phyloP scores from a whole-genome alignment of 2,329 filamentous ascomycete species.

The Aspergillus latus region DNA sequence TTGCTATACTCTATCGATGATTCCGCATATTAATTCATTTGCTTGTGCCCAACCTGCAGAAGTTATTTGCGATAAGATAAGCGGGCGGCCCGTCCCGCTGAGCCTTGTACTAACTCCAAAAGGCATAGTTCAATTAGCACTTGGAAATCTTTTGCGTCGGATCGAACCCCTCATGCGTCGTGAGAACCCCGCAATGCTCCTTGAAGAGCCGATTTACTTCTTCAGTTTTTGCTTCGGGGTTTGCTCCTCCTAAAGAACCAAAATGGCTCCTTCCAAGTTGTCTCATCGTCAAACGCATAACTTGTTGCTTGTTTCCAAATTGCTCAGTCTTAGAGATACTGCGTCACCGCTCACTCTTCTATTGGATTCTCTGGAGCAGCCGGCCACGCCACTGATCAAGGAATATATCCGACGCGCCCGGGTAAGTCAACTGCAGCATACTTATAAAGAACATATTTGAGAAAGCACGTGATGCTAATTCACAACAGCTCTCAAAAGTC shows the following conservation, averaged over 20 bases:
- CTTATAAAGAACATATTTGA: too few species aligned
- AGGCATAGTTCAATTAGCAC: slow-evolving; percentile 12
- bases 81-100: slow-evolving; percentile 32
- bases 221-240: background rate
- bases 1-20: too few species aligned
- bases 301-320: slow-evolving; percentile 75
- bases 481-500: slow-evolving; percentile 53
- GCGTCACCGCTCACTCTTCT: slow-evolving; percentile 84
- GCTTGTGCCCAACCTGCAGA: too few species aligned
- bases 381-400: slow-evolving; percentile 64
- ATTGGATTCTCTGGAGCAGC: slow-evolving; percentile 82
- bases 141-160: slow-evolving; percentile 30
- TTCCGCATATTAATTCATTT: too few species aligned
- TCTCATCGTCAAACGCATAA: slow-evolving; percentile 78
- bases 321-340: slow-evolving; percentile 74
- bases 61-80: background rate
- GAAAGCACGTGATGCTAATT: background rate
- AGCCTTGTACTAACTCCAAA: slow-evolving; percentile 32
- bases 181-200: slow-evolving; percentile 18
- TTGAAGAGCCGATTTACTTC: background rate
- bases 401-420: slow-evolving; percentile 77
- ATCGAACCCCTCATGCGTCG: slow-evolving; percentile 19
- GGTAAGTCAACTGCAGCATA: slow-evolving; percentile 46
- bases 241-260: background rate
- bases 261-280: slow-evolving; percentile 39